Evolutionary conservation across 129 eudicot genomes (phyloP).

Genomic region (Pulicaria dysenterica): DNA sequence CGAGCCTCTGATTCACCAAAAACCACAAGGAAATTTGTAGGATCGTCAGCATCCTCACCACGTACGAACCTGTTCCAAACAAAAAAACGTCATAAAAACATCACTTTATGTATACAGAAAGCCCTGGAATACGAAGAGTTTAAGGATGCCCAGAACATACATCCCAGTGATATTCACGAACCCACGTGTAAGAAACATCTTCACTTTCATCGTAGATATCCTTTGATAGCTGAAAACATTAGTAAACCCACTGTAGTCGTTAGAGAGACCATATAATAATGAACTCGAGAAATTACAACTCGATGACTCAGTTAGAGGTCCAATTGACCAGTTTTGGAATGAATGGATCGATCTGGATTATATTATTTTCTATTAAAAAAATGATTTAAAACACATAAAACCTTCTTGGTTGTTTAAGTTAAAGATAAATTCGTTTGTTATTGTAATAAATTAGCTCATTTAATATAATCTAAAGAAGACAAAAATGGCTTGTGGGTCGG

Average conservation of each 20-base stretch:
- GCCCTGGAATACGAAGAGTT: not conserved
- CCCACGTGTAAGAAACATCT: conserved; percentile 85
- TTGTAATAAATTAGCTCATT: not conserved
- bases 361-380: not conserved
- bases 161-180: conserved; percentile 95
- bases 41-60: conserved; percentile 88
- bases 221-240: conserved; percentile 68
- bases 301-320: conserved; percentile 1
- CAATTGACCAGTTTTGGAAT: too few species aligned
- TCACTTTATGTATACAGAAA: not conserved
- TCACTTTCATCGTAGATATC: conserved; percentile 85
- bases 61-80: conserved; percentile 66
- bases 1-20: conserved; percentile 80
- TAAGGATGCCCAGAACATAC: conserved; percentile 46
- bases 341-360: not conserved
- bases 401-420: too few species aligned
- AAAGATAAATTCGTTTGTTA: not conserved
- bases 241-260: conserved; percentile 13
- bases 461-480: not conserved
- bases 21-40: conserved; percentile 79
- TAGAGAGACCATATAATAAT: conserved; percentile 1
- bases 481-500: not conserved
- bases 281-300: not conserved
- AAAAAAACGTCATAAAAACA: conserved; percentile 9
- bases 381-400: not conserved